phyloP scores from a whole-genome alignment of 2,329 filamentous ascomycete species.

The Trichoderma koningii region DNA sequence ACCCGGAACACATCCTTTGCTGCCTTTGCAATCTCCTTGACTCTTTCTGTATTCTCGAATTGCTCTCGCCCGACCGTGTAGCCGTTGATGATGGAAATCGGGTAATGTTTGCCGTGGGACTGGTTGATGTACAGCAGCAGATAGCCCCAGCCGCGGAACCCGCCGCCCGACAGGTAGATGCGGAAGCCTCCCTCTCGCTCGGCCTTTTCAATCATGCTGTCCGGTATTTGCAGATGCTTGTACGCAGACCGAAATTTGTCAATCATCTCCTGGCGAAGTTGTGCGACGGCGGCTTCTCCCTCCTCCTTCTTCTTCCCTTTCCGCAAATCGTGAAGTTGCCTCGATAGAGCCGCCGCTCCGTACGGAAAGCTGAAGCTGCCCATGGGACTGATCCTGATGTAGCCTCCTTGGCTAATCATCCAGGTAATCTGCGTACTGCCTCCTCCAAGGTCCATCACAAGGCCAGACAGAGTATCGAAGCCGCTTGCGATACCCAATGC shows the following conservation, averaged over 20 bases:
- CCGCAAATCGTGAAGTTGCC: conserved; percentile 51
- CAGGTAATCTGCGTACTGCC: conserved; percentile 71
- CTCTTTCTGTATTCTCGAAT: conserved; percentile 52
- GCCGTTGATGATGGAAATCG: conserved; percentile 72
- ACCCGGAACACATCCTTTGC: conserved; percentile 58
- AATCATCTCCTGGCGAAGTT: conserved; percentile 53
- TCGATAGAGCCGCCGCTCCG: conserved; percentile 66
- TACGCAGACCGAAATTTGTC: conserved; percentile 55
- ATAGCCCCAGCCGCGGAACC: conserved; percentile 72
- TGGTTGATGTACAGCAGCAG: conserved; percentile 61
- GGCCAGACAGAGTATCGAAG: conserved; percentile 59
- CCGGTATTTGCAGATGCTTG: conserved; percentile 54
- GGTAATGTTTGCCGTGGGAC: conserved; percentile 61
- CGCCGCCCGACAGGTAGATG: conserved; percentile 69
- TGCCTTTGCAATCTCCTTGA: conserved; percentile 39
- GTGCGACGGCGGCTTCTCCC: conserved; percentile 48
- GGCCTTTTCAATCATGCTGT: conserved; percentile 49
- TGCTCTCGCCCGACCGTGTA: conserved; percentile 54
- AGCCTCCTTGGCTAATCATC: conserved; percentile 56
- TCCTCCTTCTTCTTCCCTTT: conserved; percentile 42
- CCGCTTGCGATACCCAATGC: conserved; percentile 68
- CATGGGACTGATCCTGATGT: conserved; percentile 52
- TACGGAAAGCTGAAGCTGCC: conserved; percentile 69
- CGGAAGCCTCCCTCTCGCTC: conserved; percentile 52
- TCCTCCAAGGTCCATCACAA: conserved; percentile 73